These are phyloP conservation scores for Cadophora gregata DNA, from an alignment of 2,329 filamentous ascomycete genomes.

Conservation along the genomic window DNA sequence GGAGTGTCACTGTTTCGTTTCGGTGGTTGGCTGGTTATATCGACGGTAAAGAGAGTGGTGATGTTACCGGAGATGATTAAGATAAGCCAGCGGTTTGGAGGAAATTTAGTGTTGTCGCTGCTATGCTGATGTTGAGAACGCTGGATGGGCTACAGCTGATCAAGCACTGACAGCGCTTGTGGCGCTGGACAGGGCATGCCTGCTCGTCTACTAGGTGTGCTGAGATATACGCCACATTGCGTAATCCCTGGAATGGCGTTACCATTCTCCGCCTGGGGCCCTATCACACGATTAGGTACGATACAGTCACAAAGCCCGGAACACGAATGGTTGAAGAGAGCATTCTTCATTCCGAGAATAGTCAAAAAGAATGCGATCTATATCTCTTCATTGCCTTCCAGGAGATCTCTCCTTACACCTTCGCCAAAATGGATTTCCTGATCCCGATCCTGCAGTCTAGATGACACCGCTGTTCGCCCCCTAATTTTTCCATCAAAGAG, in stretches of 20 bases:
- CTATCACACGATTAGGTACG: background rate
- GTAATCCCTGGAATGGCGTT: background rate
- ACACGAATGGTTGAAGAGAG: background rate
- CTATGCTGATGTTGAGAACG: too few species aligned
- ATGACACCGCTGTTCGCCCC: conserved; percentile 14
- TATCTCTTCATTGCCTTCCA: background rate
- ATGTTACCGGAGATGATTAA: background rate
- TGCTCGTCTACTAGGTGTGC: background rate
- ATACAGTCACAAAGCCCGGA: background rate
- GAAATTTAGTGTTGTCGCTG: too few species aligned
- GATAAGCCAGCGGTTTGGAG: too few species aligned
- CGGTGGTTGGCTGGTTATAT: background rate
- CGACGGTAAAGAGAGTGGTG: too few species aligned
- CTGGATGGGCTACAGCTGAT: too few species aligned
- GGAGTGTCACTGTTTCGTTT: background rate
- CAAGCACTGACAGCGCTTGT: background rate
- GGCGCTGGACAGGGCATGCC: background rate
- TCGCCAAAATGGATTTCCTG: background rate
- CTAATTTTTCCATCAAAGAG: conserved; percentile 7
- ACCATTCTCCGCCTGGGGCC: background rate
- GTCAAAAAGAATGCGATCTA: background rate
- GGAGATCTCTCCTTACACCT: background rate
- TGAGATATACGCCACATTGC: background rate
- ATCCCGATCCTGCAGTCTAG: conserved; percentile 2
- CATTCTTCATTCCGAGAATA: background rate